Evolutionary conservation across 225 moss, liverwort and hornwort genomes (phyloP), one percentile per base, ranked within the genome.

Genomic region (Sphagnum contortum): DNA sequence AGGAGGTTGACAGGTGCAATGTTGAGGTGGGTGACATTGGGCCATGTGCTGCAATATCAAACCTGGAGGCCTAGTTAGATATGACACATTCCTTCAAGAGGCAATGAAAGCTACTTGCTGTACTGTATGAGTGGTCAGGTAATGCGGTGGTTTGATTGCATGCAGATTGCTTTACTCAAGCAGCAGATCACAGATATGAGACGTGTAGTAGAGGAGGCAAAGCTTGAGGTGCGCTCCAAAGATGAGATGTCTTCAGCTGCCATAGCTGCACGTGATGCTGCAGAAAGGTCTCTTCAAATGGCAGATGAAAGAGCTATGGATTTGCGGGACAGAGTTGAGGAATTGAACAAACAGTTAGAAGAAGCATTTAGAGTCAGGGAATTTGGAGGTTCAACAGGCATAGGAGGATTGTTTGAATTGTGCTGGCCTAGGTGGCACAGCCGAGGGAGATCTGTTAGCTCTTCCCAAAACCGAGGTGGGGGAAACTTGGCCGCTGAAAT

Each of bases 211-310:
- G 88, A 91, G 71, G 98, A 98, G 75, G 81, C 84, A 57, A 71
- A 68, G 65, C 68, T 72, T 69, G 93, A 89, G 71, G 68, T 98
- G 67, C 81, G 86, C 52, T 93, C 93, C 11, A 98, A 98, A 80
- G 98, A 98, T 76, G 89, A 98, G 67, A 93, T 98, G 93, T 83
- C 98, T 46, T 67, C 82, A 65, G 93, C 98, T 71, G 98, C 98
- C 29, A 93, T 83, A 67, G 82, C 84, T 49, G 93, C 98, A 59
- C 89, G 91, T 48, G 86, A 80, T 64, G 91, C 98, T 49, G 98
- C 98, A 48, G 98, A 98, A 70, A 87, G 93, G 70, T 93, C 98
- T 44, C 91, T 93, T 63, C 87, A 91, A 72, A 91, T 93, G 79
- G 91, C 98, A 44, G 98, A 98, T 75, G 98, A 98, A 78, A 80